Base-by-base conservation (phyloP, 176 grass and related monocot species). In the Lolium rigidum region DNA sequence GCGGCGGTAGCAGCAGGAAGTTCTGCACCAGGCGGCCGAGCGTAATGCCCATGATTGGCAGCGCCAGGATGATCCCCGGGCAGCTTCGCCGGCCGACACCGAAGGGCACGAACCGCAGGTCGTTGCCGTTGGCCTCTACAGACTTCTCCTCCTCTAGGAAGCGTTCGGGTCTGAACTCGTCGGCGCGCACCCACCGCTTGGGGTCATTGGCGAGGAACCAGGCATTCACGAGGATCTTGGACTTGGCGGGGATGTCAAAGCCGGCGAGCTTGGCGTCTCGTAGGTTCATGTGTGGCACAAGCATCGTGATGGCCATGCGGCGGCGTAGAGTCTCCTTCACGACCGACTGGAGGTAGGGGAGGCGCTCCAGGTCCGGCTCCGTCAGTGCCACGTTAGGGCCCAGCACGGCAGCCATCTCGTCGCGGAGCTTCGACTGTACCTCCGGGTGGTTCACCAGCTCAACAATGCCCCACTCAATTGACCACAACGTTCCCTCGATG, bases 201-300 rank as follows among this genome's bases (percentile, higher is more conserved):
- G 95, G 95, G 74, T 98, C 87, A 54, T 98, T 98, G 77, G 91
- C 95, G 1, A 98, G 89, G 83, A 93, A 98, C 93, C 95, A 98
- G 6, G 95, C 95, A 41, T 98, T 98, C 66, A 98, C 91, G 18
- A 98, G 87, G 74, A 98, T 95, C 87, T 98, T 98, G 78, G 93
- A 95, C 84, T 98, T 91, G 1, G 95, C 95, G 26, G 93, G 89
- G 84, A 98, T 98, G 76, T 98, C 95, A 66, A 58, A 95, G 57
- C 95, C 95, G 39, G 25, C 9, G 76, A 95, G 95, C 87, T 92
- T 95, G 54, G 87, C 95, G 21, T 98, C 87, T 58, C 78, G 59
- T 80, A 98, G 95, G 93, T 98, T 98, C 95, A 98, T 98, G 93
- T 98, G 95, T 15, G 95, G 95, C 10, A 98, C 95, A 17, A 98